Base-by-base conservation (phyloP, 768 basidiomycete genomes). In the Neoboletus magnificus region DNA sequence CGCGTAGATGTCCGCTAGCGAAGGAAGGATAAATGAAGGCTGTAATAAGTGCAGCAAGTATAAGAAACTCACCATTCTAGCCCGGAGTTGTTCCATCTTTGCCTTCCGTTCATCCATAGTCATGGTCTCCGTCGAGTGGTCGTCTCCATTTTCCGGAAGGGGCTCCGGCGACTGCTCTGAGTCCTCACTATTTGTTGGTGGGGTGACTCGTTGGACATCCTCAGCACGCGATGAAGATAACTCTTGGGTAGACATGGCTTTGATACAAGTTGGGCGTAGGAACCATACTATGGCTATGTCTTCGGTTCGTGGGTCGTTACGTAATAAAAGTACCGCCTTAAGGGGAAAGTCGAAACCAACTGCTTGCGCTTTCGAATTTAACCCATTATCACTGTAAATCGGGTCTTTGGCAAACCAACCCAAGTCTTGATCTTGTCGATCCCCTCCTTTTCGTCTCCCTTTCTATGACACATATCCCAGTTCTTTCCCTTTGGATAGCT, bases 81-180 rank as follows among this genome's bases (percentile, higher is more conserved):
- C 80, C 58, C 91, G 77, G 40, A 97, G 77, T 62, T 85, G 77
- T 27, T 85, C 86, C 71, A 95, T 72, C 75, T 89, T 94, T 20
- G 81, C 83, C 69, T 85, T 85, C 54, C 92, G 76, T 62, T 89
- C 89, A 52, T 87, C 85, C 79, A 89, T 78, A 0, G 82, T 81
- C 66, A 78, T 25, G 23, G 54, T 37, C 11, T 58, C 59, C 50
- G 58, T 41, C 5, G 62, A 43, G 25, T 54, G 54, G 49, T 62
- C 50, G 50, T 56, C 62, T 36, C 59, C 62, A 61, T 53, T 59
- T 48, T 60, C 59, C 1, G 30, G 59, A 60, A 43, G 25, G 8
- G 61, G 59, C 67, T 68, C 67, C 48, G 62, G 66, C 13, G 66
- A 62, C 44, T 70, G 68, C n/a, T 70, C 65, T 1, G 60, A 62